phyloP scores from a whole-genome alignment of 2,329 filamentous ascomycete genomes.

The Hymenoscyphus linearis region DNA sequence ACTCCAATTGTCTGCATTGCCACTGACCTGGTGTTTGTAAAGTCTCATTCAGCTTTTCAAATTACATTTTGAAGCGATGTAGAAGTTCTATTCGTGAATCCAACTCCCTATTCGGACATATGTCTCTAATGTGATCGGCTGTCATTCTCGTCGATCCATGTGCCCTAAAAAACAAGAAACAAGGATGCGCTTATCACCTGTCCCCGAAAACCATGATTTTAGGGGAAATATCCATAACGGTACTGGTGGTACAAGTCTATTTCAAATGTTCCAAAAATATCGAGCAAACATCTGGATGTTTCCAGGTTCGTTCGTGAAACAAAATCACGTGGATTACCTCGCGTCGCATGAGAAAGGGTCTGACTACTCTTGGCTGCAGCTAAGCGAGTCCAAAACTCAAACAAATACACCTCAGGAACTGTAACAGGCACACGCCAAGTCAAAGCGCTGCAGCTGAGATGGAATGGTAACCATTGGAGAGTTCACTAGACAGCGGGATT shows the following conservation, averaged over 20 bases:
- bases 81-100: no score
- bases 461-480: background rate
- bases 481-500: background rate
- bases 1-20: background rate
- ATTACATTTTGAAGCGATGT: background rate
- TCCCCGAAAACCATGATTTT: background rate
- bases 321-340: background rate
- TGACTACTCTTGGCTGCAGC: background rate
- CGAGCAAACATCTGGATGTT: background rate
- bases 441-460: background rate
- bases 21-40: background rate
- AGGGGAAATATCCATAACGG: background rate
- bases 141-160: background rate
- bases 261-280: background rate
- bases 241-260: background rate
- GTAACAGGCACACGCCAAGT: background rate
- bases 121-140: no score
- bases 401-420: background rate
- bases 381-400: background rate
- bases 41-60: background rate
- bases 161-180: background rate
- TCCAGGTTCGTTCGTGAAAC: background rate
- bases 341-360: background rate
- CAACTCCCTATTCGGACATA: no score
- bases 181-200: background rate